Evolutionary conservation across 139 green algal genomes (phyloP), one percentile per base, ranked within the genome.

Genomic region (Ulvella scutata): DNA sequence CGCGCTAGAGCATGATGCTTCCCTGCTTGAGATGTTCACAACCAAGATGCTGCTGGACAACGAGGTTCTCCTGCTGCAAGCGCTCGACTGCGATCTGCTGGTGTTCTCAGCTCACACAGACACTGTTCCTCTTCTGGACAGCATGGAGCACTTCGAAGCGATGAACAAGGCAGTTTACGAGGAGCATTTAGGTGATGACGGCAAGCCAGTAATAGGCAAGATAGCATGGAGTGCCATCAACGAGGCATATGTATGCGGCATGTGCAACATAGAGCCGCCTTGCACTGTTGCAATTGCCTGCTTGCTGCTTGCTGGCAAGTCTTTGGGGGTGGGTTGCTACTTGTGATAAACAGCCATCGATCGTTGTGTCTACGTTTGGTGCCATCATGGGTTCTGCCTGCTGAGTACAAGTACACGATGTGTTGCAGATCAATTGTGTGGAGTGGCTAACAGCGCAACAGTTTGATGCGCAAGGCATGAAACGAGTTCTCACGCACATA

Each of bases 11-110:
- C 51, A 67, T 29, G 51, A 67, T 26, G n/a, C 31, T 13, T 67
- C 51, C 13, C 51, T 67, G 9, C n/a, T 67, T 26, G 51, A 26
- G 7, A 67, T 26, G 6, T 67, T 67, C 51, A 67, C 51, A n/a
- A 67, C 51, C 51, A 67, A 67, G 17, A 67, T 67, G 51, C 51
- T 67, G 51, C 51, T 67, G 51, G 51, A 67, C 51, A 67, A 67
- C 33, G 51, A 67, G 33, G 51, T 67, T 29, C 33, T 67, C n/a
- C 17, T 67, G 20, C 2, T 67, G 51, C 51, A 67, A 67, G 51
- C 51, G 31, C 51, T 67, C 7, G 51, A 67, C 51, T 67, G 51
- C 51, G 33, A 67, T 23, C 20, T 67, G 17, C 51, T 67, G n/a
- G 33, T 26, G 6, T 67, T 67, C 51, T 67, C 51, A 36, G 51